Evolutionary conservation across 345 rosid genomes (phyloP).

Genomic region (Pseudoturritis turrita): DNA sequence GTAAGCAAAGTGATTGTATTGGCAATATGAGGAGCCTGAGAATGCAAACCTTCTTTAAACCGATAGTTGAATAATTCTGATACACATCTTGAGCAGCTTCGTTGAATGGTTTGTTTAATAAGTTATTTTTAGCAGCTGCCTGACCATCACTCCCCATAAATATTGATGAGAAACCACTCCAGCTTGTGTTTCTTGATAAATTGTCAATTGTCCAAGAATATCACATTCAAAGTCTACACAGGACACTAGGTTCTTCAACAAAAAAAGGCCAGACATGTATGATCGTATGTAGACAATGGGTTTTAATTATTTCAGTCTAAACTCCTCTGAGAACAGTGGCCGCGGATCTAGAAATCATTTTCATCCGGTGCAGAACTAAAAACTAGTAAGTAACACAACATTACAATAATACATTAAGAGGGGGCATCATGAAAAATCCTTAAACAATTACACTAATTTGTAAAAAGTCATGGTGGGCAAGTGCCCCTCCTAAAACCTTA

Average conservation of each 20-base stretch:
- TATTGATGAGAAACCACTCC: conserved; percentile 85
- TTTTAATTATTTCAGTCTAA: not conserved
- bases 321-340: too few relatives aligned
- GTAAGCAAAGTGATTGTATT: not conserved
- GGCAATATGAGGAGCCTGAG: not conserved
- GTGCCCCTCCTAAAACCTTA: too few relatives aligned
- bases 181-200: conserved; percentile 43
- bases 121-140: conserved; percentile 49
- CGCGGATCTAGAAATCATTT: too few relatives aligned
- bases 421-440: too few relatives aligned
- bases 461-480: too few relatives aligned
- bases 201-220: not conserved
- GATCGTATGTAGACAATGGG: not conserved
- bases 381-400: too few relatives aligned
- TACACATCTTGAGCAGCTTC: conserved; percentile 50
- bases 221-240: not conserved
- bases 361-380: too few relatives aligned
- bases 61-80: conserved; percentile 56
- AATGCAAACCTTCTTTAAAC: conserved; percentile 60
- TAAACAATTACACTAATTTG: too few relatives aligned
- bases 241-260: not conserved
- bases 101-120: conserved; percentile 34
- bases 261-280: not conserved
- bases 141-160: conserved; percentile 67
- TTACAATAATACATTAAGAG: too few relatives aligned